Conservation (phyloP, 208 protist genomes). For the Acanthamoeba royreba region DNA sequence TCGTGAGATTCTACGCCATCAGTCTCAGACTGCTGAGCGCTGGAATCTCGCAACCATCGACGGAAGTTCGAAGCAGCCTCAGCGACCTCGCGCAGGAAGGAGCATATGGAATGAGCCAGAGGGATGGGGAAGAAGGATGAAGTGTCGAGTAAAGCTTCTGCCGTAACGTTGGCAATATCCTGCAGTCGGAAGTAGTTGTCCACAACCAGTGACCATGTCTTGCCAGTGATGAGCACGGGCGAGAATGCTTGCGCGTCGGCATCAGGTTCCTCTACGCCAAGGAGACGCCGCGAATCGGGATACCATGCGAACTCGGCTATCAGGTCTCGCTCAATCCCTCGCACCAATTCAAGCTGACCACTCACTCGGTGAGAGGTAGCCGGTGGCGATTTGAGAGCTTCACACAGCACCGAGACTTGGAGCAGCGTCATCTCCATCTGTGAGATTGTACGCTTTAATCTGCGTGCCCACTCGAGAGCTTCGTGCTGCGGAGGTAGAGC, state of each 20-base stretch:
- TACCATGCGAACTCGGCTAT: background rate
- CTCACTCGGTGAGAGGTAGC: background rate
- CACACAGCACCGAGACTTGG: background rate
- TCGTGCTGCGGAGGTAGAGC: background rate
- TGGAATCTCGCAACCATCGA: background rate
- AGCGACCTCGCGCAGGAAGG: constrained; percentile 18
- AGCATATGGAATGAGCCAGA: background rate
- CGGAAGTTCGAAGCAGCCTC: background rate
- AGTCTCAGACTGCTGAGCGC: background rate
- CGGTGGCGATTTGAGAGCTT: background rate
- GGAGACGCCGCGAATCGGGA: background rate
- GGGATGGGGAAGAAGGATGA: constrained; percentile 20
- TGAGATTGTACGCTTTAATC: background rate
- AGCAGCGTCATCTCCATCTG: background rate
- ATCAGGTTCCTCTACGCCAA: background rate
- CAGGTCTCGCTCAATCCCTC: background rate
- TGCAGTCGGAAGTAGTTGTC: constrained; percentile 16
- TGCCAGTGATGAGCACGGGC: background rate
- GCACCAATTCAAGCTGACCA: background rate
- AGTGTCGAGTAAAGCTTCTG: background rate
- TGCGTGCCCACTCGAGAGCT: background rate
- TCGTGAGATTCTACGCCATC: background rate
- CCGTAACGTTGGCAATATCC: background rate
- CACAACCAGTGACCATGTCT: background rate
- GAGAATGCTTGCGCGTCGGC: background rate